Conservation (phyloP, 225 moss, liverwort and hornwort species). For the Polytrichum formosum region DNA sequence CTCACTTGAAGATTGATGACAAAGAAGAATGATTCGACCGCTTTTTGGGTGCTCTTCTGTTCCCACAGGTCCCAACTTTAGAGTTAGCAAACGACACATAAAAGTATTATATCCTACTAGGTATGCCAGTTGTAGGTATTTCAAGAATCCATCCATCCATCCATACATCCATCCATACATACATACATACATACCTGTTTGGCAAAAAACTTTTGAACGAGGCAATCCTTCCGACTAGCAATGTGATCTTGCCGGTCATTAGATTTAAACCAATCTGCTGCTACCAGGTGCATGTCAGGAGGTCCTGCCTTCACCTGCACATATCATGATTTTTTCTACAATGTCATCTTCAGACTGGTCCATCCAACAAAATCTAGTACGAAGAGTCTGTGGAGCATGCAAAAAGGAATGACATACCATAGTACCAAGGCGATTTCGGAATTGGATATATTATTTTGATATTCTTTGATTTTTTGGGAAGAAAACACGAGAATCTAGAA, state of each 20-base stretch:
- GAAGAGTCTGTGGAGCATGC: neutral
- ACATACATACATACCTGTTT: conserved; percentile 36
- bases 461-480: no score
- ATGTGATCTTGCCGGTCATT: conserved; percentile 82
- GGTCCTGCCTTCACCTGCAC: conserved; percentile 72
- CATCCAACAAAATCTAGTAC: neutral
- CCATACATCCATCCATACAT: no score
- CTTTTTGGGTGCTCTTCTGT: conserved; percentile 40
- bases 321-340: neutral
- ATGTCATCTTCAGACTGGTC: neutral
- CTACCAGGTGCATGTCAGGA: conserved; percentile 79
- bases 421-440: no score
- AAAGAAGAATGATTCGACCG: conserved; percentile 74
- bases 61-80: conserved; percentile 1
- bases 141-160: no score
- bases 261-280: conserved; percentile 90
- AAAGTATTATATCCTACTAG: no score
- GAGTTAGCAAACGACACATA: no score
- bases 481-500: no score
- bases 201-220: conserved; percentile 60
- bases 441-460: no score
- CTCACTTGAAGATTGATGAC: conserved; percentile 88
- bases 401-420: no score
- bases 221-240: conserved; percentile 59
- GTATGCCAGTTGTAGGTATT: no score